These are phyloP conservation scores for Nemania abortiva DNA, from an alignment of 2,329 filamentous ascomycete species.

Conservation along the genomic window DNA sequence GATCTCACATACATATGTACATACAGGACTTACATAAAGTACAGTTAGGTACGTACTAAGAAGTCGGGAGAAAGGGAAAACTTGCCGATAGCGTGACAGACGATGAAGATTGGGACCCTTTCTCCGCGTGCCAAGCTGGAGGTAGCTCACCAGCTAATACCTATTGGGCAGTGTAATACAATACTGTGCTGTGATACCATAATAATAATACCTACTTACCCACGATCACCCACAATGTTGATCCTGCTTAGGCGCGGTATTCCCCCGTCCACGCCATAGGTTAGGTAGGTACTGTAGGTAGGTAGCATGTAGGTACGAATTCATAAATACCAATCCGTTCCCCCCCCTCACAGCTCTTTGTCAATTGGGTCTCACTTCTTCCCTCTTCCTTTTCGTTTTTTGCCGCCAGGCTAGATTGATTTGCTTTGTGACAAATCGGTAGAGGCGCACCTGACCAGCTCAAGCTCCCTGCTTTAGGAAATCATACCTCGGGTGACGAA, in stretches of 20 bases:
- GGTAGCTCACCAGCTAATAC: neutral
- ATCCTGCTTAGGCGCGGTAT: neutral
- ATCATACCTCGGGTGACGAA: too few relatives aligned
- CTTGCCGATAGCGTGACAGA: neutral
- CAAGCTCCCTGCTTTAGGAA: neutral
- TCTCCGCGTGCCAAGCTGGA: constrained; percentile 12
- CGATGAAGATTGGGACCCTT: neutral
- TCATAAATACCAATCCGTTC: constrained; percentile 34
- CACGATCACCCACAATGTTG: constrained; percentile 18
- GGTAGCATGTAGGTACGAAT: neutral
- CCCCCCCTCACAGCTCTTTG: neutral
- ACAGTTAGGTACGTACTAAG: neutral
- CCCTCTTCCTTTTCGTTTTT: constrained; percentile 15
- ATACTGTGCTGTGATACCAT: neutral
- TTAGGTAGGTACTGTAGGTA: too few relatives aligned
- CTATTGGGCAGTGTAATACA: neutral
- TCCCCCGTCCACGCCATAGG: neutral
- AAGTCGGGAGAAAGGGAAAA: constrained; percentile 12
- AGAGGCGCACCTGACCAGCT: neutral
- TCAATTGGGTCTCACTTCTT: constrained; percentile 15
- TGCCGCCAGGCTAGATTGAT: neutral
- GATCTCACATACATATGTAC: neutral
- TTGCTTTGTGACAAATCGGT: constrained; percentile 16
- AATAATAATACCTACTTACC: neutral
- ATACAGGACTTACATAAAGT: neutral